phyloP scores from a whole-genome alignment of 352 stramenopile genomes.

The Aphanomyces astaci region DNA sequence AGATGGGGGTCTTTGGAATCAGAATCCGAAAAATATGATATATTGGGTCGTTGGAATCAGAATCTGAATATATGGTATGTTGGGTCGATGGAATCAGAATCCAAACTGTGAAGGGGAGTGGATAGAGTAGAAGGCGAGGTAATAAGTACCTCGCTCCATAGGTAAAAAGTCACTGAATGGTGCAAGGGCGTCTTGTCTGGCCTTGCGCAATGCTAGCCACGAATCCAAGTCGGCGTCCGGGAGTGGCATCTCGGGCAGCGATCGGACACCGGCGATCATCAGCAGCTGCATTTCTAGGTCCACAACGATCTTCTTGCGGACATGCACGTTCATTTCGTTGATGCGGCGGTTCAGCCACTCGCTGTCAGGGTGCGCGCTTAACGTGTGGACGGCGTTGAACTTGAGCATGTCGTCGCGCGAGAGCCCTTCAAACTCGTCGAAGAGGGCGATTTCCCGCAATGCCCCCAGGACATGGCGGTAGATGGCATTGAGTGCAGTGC shows the following conservation, averaged over 20 bases:
- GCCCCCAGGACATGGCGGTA: constrained; percentile 51
- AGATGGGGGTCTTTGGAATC: no score
- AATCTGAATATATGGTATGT: no score
- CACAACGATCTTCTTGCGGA: constrained; percentile 47
- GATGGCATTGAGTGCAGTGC: constrained; percentile 39
- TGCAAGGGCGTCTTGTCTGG: constrained; percentile 39
- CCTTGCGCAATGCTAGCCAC: constrained; percentile 40
- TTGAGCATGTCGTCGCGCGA: constrained; percentile 37
- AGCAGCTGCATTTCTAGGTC: constrained; percentile 58
- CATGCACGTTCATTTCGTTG: constrained; percentile 45
- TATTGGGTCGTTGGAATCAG: no score
- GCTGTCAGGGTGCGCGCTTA: constrained; percentile 38
- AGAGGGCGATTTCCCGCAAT: constrained; percentile 44
- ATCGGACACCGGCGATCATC: constrained; percentile 34
- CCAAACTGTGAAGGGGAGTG: no score
- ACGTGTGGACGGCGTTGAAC: constrained; percentile 43
- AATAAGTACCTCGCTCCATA: constrained; percentile 40
- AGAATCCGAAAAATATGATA: no score
- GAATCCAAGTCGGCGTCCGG: constrained; percentile 32
- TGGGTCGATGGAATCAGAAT: no score
- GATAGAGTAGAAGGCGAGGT: not conserved
- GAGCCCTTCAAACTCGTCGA: constrained; percentile 54
- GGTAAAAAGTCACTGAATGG: constrained; percentile 46
- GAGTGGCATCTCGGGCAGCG: constrained; percentile 20
- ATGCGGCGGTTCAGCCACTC: constrained; percentile 48